phyloP scores from a whole-genome alignment of 257 asterid species.

The Echites panduratus region DNA sequence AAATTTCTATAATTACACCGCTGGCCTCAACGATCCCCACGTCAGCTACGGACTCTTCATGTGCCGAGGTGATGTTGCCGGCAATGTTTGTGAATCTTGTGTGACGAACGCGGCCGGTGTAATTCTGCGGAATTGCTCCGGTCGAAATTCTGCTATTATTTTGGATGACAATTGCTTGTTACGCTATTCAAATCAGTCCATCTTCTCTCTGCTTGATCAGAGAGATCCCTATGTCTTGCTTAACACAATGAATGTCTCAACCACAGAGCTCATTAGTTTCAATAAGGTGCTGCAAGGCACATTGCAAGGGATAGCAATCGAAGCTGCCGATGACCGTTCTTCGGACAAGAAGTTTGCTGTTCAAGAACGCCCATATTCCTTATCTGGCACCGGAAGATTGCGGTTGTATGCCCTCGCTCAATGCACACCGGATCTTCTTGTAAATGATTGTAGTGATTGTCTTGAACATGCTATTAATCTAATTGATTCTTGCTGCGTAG shows the following conservation, averaged over 20 bases:
- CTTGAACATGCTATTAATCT: conserved; percentile 8
- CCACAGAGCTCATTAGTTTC: background rate
- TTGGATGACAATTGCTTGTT: conserved; percentile 22
- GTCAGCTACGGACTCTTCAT: conserved; percentile 18
- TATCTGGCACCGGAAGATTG: no score
- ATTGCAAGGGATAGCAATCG: background rate
- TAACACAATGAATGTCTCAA: background rate
- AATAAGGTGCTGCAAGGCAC: background rate
- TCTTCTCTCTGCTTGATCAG: background rate
- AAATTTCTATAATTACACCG: conserved; percentile 28
- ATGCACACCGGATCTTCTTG: conserved; percentile 31
- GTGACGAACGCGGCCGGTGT: background rate
- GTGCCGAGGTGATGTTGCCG: conserved; percentile 31
- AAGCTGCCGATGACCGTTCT: conserved; percentile 8
- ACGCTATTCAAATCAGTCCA: conserved; percentile 20
- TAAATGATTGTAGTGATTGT: conserved; percentile 16
- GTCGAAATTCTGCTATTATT: conserved; percentile 15
- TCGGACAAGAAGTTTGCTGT: conserved; percentile 15
- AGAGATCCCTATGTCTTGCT: fast-evolving
- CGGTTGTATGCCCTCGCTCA: conserved; percentile 18
- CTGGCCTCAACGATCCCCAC: conserved; percentile 12
- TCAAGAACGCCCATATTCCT: background rate
- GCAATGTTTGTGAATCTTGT: conserved; percentile 22
- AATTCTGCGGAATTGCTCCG: conserved; percentile 19
- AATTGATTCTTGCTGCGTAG: conserved; percentile 1